These are phyloP conservation scores for Epithele typhae DNA, from an alignment of 768 basidiomycete species.

Conservation along the genomic window DNA sequence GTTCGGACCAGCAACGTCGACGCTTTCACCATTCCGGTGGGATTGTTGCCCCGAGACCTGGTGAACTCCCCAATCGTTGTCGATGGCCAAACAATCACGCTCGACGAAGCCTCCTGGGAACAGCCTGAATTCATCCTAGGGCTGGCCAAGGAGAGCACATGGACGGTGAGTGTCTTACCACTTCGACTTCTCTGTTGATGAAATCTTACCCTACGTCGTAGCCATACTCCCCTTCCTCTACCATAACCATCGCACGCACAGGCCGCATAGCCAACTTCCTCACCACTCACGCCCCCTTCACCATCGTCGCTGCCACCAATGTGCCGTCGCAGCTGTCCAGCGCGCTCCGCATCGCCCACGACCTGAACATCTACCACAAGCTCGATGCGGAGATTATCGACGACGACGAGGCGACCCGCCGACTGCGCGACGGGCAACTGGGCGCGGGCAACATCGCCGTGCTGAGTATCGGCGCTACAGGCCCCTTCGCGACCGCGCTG, in stretches of 20 bases:
- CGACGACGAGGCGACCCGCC: constrained; percentile 33
- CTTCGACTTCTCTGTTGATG: too few species aligned
- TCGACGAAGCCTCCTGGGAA: constrained; percentile 4
- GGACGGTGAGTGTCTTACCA: constrained; percentile 5
- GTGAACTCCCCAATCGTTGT: neutral
- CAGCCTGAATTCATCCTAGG: neutral
- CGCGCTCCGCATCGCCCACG: constrained; percentile 65
- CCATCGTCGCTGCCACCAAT: constrained; percentile 45
- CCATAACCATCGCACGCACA: constrained; percentile 23
- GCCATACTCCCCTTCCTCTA: constrained; percentile 4
- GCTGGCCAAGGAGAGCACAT: constrained; percentile 1
- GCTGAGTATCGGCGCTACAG: constrained; percentile 36
- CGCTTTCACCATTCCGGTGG: constrained; percentile 17
- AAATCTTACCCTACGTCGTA: neutral
- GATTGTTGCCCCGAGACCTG: neutral
- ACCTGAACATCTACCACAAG: constrained; percentile 62
- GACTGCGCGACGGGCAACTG: constrained; percentile 21
- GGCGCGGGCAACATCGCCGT: constrained; percentile 52
- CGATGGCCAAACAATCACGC: constrained; percentile 4
- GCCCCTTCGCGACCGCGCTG: constrained; percentile 19
- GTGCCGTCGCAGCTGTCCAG: constrained; percentile 38
- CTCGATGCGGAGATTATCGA: constrained; percentile 61
- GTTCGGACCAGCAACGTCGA: constrained; percentile 25
- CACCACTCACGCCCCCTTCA: constrained; percentile 45
- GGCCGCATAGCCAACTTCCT: constrained; percentile 69